Evolutionary conservation across 305 asterid species (phyloP), one percentile per base, ranked within the genome.

Genomic region (Euphrasia arctica): DNA sequence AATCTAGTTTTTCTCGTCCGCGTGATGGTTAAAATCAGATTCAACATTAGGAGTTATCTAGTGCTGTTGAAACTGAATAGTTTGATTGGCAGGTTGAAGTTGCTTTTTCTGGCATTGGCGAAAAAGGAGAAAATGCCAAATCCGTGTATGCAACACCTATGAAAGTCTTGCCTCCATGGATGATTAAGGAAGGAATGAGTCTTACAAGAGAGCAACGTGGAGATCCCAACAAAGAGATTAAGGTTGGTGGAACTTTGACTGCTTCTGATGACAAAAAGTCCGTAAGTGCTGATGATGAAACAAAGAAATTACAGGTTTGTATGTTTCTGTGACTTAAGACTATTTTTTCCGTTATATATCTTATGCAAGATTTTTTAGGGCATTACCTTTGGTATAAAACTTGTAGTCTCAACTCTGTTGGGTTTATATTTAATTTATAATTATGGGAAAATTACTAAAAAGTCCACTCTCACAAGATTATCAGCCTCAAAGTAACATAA

Each of bases 81-180:
- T 28, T 25, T 11, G 3, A 65, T 61, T 77, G 78, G 71, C 86
- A 85, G 97, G 87, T 86, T 65, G 98, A 89, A 75, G 94, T 91
- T 73, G 91, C 85, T 32, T 84, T 93, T 77, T 78, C 90, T 32
- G 97, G 94, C 41, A 74, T 77, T 63, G 91, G 86, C 43, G 93
- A 80, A 36, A 81, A 84, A 67, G 96, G 86, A 73, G 76, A 68
- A 41, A 32, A 68, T 62, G 65, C 70, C 60, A 80, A 83, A 75
- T 72, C 84, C 32, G 83, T 73, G 72, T 75, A 73, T 74, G 60
- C 78, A 52, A 48, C 82, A 47, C 89, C 90, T 39, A 72, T 62
- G 81, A 90, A 93, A 83, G 80, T 86, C 42, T 83, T 88, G 80
- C 97, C 97, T 68, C 95, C 97, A 9, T 93, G 97, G 99, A 88